A percentile compares a stretch with the other conserved stretches of the same genome.
Conservation (phyloP, 2,329 filamentous ascomycete species). For the Emergomyces orientalis region DNA sequence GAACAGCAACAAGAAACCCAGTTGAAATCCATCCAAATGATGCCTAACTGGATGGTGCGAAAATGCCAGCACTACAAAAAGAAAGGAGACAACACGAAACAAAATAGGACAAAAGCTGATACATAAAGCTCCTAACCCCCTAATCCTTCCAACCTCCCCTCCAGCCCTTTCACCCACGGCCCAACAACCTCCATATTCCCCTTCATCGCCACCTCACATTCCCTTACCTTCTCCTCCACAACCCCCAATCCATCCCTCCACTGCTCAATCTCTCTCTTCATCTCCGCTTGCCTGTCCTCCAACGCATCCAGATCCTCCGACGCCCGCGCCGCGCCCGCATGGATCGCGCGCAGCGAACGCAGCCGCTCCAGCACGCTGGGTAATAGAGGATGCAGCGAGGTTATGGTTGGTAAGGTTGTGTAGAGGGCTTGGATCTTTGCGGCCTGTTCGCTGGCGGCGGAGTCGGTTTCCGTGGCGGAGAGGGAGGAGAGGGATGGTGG, state of each 20-base stretch:
- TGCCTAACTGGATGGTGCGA: background rate
- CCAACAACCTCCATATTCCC: conserved; percentile 79
- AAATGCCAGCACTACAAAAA: background rate
- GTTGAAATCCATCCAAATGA: too few relatives aligned
- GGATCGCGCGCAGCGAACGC: conserved; percentile 71
- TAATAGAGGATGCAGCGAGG: conserved; percentile 72
- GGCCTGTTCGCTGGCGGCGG: conserved; percentile 54
- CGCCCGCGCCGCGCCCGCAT: conserved; percentile 76
- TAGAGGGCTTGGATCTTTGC: conserved; percentile 89
- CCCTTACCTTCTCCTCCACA: conserved; percentile 64
- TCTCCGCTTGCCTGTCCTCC: conserved; percentile 70
- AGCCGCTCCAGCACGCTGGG: conserved; percentile 78
- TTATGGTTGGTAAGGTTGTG: conserved; percentile 77
- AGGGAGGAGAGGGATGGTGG: conserved; percentile 23
- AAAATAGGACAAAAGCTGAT: background rate
- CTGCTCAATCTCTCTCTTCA: conserved; percentile 71
- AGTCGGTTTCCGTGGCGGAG: conserved; percentile 42
- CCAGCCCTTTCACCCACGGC: conserved; percentile 78
- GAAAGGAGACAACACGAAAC: background rate
- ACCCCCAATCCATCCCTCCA: conserved; percentile 76
- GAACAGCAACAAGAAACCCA: too few relatives aligned
- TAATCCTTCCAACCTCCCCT: conserved; percentile 61
- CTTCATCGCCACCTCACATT: conserved; percentile 60
- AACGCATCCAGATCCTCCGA: conserved; percentile 66
- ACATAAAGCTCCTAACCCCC: conserved; percentile 24